phyloP scores from a whole-genome alignment of 257 asterid species.

The Parsonsia alboflavescens region DNA sequence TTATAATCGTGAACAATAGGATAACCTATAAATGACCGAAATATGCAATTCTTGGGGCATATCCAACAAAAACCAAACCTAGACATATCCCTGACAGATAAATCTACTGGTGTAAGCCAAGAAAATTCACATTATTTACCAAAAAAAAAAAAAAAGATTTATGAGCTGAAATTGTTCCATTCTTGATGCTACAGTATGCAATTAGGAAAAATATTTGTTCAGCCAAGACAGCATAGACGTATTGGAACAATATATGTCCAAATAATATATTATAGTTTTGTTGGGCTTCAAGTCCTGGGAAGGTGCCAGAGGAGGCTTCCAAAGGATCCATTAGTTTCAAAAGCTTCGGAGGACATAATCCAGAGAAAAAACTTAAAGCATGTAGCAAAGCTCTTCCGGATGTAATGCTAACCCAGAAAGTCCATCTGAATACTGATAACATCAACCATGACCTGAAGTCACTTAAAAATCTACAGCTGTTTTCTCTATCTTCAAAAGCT shows the following conservation, averaged over 20 bases:
- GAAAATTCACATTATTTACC: background rate
- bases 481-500: background rate
- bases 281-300: background rate
- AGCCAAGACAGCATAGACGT: background rate
- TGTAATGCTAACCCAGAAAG: background rate
- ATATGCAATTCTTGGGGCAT: background rate
- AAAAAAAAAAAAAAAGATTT: background rate
- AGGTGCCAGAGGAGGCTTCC: slow-evolving; percentile 1
- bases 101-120: background rate
- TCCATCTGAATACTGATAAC: background rate
- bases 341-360: background rate
- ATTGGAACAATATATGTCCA: background rate
- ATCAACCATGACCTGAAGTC: background rate
- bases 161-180: background rate
- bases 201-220: background rate
- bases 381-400: background rate
- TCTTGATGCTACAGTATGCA: background rate
- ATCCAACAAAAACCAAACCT: background rate
- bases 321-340: background rate
- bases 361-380: background rate
- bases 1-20: background rate
- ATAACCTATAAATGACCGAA: background rate
- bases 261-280: background rate
- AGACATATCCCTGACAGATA: background rate
- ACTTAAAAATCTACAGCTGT: background rate